Percentiles rank a stretch among this genome's conserved stretches.
Conservation (phyloP, 441 rosid genomes). For the Rhodomyrtus psidioides region DNA sequence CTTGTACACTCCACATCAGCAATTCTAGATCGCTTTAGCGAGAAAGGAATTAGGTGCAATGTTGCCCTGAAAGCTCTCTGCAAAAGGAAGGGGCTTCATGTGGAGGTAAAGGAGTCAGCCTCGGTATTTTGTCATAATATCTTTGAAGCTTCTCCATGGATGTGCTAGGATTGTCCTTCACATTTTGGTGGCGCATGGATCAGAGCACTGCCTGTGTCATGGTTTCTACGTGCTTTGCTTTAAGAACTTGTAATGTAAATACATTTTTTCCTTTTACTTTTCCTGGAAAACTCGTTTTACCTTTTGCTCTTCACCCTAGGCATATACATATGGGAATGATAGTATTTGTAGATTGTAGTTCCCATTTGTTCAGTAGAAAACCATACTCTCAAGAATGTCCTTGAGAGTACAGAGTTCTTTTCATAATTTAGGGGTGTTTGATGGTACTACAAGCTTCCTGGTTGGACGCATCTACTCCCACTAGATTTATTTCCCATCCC, state of each 20-base stretch:
- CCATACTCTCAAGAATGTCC: neutral
- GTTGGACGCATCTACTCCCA: neutral
- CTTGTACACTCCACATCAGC: slow-evolving; percentile 56
- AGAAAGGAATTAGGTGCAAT: slow-evolving; percentile 47
- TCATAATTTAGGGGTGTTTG: neutral
- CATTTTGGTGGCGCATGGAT: neutral
- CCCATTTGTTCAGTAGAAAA: neutral
- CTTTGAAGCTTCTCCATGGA: neutral
- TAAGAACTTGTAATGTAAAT: neutral
- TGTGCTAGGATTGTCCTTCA: neutral
- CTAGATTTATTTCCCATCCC: neutral
- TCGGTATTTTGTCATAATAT: neutral
- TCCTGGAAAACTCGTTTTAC: neutral
- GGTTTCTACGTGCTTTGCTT: neutral
- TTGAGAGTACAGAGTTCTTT: neutral
- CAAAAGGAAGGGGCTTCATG: slow-evolving; percentile 77
- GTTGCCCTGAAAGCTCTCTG: slow-evolving; percentile 77
- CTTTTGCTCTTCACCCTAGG: neutral
- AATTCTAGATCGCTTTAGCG: slow-evolving; percentile 54
- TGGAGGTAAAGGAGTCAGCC: slow-evolving; percentile 46
- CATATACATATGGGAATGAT: neutral
- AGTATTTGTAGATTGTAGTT: neutral
- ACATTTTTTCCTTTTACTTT: neutral
- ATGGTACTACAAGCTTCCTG: neutral
- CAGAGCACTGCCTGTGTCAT: neutral